Conservation (phyloP, 768 basidiomycete species). For the Lentinula aciculospora region DNA sequence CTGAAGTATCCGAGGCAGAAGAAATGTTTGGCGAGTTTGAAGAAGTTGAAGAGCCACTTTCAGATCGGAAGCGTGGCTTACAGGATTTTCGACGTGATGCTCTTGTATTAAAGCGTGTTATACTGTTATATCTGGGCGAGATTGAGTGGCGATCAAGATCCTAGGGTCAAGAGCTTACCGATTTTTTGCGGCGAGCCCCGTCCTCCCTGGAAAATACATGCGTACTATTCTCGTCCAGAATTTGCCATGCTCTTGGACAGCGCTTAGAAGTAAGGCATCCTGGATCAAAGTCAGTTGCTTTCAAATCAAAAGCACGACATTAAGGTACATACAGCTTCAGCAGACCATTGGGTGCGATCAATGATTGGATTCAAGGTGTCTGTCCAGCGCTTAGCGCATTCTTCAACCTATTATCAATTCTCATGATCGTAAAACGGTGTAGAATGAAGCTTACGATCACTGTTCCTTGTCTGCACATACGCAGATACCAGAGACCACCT, state of each 20-base stretch:
- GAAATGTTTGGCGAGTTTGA: background rate
- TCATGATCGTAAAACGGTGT: background rate
- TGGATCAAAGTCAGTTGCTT: conserved; percentile 16
- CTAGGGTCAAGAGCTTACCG: conserved; percentile 26
- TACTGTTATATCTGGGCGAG: conserved; percentile 3
- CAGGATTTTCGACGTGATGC: background rate
- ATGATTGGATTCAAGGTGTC: conserved; percentile 58
- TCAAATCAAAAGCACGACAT: background rate
- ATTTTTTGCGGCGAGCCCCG: conserved; percentile 56
- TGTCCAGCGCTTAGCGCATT: conserved; percentile 60
- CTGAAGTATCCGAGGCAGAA: background rate
- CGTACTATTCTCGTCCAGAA: conserved; percentile 61
- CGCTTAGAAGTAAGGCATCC: conserved; percentile 50
- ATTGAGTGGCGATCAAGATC: background rate
- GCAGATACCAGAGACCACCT: conserved; percentile 57
- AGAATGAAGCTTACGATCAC: conserved; percentile 41
- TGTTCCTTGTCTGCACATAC: conserved; percentile 50
- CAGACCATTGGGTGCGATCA: conserved; percentile 54
- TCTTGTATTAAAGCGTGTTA: conserved; percentile 1
- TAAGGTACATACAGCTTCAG: conserved; percentile 37
- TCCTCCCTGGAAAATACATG: conserved; percentile 55
- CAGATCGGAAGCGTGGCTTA: background rate
- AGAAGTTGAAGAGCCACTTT: background rate
- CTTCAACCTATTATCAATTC: conserved; percentile 24
- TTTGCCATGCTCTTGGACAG: conserved; percentile 51